Percentiles rank a stretch among this genome's conserved stretches.
Evolutionary conservation across 768 basidiomycete genomes (phyloP).

Genomic region (Xerocomellus chrysenteron): DNA sequence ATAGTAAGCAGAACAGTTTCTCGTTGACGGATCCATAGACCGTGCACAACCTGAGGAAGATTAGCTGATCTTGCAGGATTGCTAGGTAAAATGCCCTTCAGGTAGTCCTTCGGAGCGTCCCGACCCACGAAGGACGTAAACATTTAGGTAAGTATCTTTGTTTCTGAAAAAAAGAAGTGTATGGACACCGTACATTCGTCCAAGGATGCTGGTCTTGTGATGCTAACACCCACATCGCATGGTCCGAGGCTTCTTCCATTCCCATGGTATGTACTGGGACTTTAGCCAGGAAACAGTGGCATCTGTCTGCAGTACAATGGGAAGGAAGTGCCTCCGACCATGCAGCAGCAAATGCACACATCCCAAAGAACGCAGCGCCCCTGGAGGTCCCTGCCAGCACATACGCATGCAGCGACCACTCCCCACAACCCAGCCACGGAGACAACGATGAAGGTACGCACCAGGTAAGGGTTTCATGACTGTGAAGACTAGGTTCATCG

Average conservation of each 20-base stretch:
- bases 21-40: slow-evolving; percentile 1
- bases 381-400: not conserved
- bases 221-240: slow-evolving; percentile 29
- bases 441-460: slow-evolving; percentile 14
- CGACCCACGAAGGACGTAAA: not conserved
- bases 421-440: slow-evolving; percentile 20
- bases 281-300: slow-evolving; percentile 31
- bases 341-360: slow-evolving; percentile 28
- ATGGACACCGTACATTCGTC: not conserved
- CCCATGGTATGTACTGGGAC: slow-evolving; percentile 52
- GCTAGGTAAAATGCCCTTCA: not conserved
- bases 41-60: not conserved
- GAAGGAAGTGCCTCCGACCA: slow-evolving; percentile 39
- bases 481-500: not conserved
- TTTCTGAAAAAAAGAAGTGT: not conserved
- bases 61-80: slow-evolving; percentile 1
- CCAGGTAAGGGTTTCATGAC: slow-evolving; percentile 4
- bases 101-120: slow-evolving; percentile 9
- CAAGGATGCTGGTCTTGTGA: slow-evolving; percentile 23
- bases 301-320: slow-evolving; percentile 36
- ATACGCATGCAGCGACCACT: not conserved
- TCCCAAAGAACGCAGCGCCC: slow-evolving; percentile 19
- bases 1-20: not conserved
- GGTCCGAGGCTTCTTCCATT: slow-evolving; percentile 52
- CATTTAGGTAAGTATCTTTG: slow-evolving; percentile 5